These are phyloP conservation scores for Grosmannia clavigera DNA, from an alignment of 2,329 filamentous ascomycete genomes.

Conservation along the genomic window DNA sequence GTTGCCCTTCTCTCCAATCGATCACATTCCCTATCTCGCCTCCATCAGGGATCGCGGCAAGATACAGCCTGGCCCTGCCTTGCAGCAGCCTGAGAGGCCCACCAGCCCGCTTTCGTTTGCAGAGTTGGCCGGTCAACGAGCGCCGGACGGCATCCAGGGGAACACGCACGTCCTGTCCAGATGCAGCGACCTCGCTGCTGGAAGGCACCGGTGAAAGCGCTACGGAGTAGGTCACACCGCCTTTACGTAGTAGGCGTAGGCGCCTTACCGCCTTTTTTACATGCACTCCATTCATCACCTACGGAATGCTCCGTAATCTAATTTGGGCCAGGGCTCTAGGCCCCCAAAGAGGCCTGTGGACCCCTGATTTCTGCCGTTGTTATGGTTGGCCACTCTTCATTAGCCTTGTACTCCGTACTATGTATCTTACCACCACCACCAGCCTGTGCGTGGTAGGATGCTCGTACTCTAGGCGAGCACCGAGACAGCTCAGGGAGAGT, in stretches of 20 bases:
- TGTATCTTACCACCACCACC: no score
- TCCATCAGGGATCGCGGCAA: neutral
- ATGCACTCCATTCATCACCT: neutral
- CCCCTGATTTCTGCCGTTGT: constrained; percentile 2
- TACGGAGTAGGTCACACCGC: no score
- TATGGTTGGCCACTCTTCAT: neutral
- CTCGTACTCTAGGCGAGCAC: neutral
- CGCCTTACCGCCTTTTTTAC: no score
- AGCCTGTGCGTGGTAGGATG: neutral
- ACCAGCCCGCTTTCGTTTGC: neutral
- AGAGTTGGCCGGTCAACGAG: neutral
- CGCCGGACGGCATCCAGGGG: neutral
- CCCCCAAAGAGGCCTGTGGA: neutral
- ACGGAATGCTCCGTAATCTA: neutral
- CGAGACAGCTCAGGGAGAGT: neutral
- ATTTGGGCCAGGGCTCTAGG: neutral
- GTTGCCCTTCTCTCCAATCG: neutral
- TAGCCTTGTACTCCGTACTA: no score
- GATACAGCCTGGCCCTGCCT: neutral
- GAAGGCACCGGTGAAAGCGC: no score
- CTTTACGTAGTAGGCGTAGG: no score
- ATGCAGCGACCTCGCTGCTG: neutral
- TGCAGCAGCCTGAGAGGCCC: neutral
- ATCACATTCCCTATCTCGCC: neutral
- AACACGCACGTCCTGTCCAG: neutral